Base-by-base conservation (phyloP, 106 monocot species). In the Allium cepa region DNA sequence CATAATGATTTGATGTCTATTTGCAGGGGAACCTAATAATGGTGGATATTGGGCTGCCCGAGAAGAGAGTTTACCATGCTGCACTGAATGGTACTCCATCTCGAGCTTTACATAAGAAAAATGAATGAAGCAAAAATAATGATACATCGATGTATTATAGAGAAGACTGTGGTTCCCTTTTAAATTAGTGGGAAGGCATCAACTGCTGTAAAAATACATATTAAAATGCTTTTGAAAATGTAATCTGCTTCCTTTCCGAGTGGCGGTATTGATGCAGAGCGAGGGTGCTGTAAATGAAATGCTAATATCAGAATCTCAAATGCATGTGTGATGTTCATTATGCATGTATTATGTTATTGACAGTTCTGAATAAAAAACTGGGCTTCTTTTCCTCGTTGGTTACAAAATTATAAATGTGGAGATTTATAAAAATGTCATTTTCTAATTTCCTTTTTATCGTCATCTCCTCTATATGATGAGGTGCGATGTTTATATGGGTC, bases 31-130 rank as follows among this genome's bases (percentile, higher is more conserved):
- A 86, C 67, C 73, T 90, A 59, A 75, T 61, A 56, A 78, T 90
- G 68, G 83, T 85, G 15, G 86, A 90, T 47, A 79, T 86, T 57
- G 90, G 90, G 49, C 56, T 90, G 10, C 74, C 90, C 8, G 90
- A 90, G 77, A 90, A 90, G 68, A 69, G 90, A 59, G 49, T 86
- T 74, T 90, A 86, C 66, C 86, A 83, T 79, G 86, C 83, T 16
- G 78, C 80, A 36, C 76, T 90, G 70, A 86, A 86, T 83, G 90
- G 86, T 86, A 72, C 73, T 83, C 76, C 74, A 53, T 83, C 90
- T 74, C 76, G 78, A 80, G 78, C 70, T 86, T 79, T 86, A 75
- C 83, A 79, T 79, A 78, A 81, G 76, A 87, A 86, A 90, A 79
- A 86, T 78, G 90, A 84, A 61, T 90, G 79, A 86, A 83, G 71